Base-by-base conservation (phyloP, 2,329 filamentous ascomycete species). In the Fusarium staphyleae region DNA sequence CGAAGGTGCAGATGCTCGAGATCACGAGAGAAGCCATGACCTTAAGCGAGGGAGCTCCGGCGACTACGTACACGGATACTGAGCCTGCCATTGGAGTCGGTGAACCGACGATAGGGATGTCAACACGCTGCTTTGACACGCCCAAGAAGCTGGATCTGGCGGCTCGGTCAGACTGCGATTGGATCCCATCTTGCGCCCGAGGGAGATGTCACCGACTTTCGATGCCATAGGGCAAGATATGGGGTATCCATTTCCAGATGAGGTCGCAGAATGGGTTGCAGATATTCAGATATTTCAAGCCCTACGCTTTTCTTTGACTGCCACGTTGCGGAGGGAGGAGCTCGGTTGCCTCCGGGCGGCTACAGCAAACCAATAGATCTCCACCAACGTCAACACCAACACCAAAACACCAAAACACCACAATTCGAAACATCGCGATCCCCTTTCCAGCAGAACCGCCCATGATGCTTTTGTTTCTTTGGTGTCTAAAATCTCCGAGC, bases 311-410 rank as follows among this genome's bases (percentile, higher is more conserved):
- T 33, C 49, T 24, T 24, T 48, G 55, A 32, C 33, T 44, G 60
- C 64, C 59, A 66, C 48, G 54, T 62, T 48, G 39, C 40, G 29
- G 41, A 36, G 33, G 43, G 53, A 55, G 53, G 40, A 52, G 35
- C 36, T 65, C 63, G 63, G 63, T 50, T 62, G 45, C 54, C 48
- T 57, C 57, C 50, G 47, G 55, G 64, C 64, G 64, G 50, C 36
- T 66, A 56, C 42, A 47, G 32, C 40, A 24, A 41, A 33, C 55
- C 51, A 60, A 47, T 45, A 41, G n/a, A 44, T 43, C 55, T 41
- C 55, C 39, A 57, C 47, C 14, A 48, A 43, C 52, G 46, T 42
- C 51, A 50, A 14, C 32, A 40, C 15, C 41, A 39, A 43, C 35
- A 32, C 26, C 51, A 49, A 62, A 58, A 49, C 55, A 60, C 19